phyloP scores from a whole-genome alignment of 805 yeast species.

The Myxozyma nipponensis region DNA sequence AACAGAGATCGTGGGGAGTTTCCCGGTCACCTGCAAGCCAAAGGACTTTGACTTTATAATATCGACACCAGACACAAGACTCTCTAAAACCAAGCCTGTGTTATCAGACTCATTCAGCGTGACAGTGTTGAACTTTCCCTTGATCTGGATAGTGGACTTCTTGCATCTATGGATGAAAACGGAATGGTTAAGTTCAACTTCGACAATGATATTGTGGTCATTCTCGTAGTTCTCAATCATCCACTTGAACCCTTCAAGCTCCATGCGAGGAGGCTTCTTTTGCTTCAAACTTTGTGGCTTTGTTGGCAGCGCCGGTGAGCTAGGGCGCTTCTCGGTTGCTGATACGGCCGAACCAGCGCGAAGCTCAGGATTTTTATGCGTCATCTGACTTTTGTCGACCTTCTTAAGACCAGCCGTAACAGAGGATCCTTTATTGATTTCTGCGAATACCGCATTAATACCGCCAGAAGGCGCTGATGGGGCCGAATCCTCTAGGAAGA shows the following conservation, averaged over 20 bases:
- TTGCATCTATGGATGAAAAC: slow-evolving; percentile 81
- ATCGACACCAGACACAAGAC: slow-evolving; percentile 82
- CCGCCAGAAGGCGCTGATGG: slow-evolving; percentile 45
- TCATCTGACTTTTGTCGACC: slow-evolving; percentile 90
- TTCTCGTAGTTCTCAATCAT: slow-evolving; percentile 72
- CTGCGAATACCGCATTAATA: slow-evolving; percentile 87
- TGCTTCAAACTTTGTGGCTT: slow-evolving; percentile 61
- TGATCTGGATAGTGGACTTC: slow-evolving; percentile 70
- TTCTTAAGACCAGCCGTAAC: slow-evolving; percentile 85
- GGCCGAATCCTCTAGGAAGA: slow-evolving; percentile 43
- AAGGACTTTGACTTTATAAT: slow-evolving; percentile 74
- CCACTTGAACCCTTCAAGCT: slow-evolving; percentile 86
- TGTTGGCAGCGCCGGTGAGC: slow-evolving; percentile 72
- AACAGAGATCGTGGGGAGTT: slow-evolving; percentile 74
- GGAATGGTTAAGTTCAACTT: slow-evolving; percentile 81
- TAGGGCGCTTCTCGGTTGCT: slow-evolving; percentile 36
- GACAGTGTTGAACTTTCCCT: slow-evolving; percentile 89
- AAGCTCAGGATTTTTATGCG: slow-evolving; percentile 84
- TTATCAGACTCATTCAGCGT: slow-evolving; percentile 69
- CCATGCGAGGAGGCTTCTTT: slow-evolving; percentile 57
- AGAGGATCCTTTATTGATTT: slow-evolving; percentile 75
- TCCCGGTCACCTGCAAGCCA: slow-evolving; percentile 81
- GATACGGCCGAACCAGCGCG: slow-evolving; percentile 53
- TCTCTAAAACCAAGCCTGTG: slow-evolving; percentile 76
- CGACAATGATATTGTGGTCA: slow-evolving; percentile 61